Evolutionary conservation across 2,329 filamentous ascomycete species (phyloP).

Genomic region (Graphilbum sp.): DNA sequence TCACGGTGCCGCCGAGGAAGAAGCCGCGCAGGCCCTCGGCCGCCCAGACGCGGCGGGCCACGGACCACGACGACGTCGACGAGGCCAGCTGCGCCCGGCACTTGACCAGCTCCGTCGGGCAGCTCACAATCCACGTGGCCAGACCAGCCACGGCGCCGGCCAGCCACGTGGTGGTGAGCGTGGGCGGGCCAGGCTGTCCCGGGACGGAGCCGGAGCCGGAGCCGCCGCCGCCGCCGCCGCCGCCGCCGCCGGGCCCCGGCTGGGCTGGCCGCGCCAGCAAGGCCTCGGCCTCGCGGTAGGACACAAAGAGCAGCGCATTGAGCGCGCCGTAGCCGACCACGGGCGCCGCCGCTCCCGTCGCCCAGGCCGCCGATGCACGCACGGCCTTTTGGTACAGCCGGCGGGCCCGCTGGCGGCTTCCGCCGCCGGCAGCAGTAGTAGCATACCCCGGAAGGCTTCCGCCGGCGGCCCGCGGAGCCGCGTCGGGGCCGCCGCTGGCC

Average conservation of each 20-base stretch:
- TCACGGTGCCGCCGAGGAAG: constrained; percentile 69
- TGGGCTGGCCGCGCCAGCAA: constrained; percentile 28
- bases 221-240: too few relatives aligned
- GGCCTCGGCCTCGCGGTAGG: constrained; percentile 71
- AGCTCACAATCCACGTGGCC: constrained; percentile 70
- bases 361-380: constrained; percentile 5
- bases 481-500: constrained; percentile 60
- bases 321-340: constrained; percentile 81
- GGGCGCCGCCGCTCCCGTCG: constrained; percentile 63
- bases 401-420: too few relatives aligned
- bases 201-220: too few relatives aligned
- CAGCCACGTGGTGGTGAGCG: constrained; percentile 48
- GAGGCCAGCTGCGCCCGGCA: constrained; percentile 62
- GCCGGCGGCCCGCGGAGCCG: constrained; percentile 68
- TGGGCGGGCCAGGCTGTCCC: too few relatives aligned
- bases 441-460: too few relatives aligned
- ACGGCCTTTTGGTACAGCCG: background rate
- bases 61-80: constrained; percentile 39
- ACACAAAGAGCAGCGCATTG: constrained; percentile 78
- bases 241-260: background rate
- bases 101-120: constrained; percentile 83
- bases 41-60: constrained; percentile 44
- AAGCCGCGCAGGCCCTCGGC: constrained; percentile 47
- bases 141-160: constrained; percentile 72
- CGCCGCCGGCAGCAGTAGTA: too few relatives aligned